Base-by-base conservation (phyloP, 768 basidiomycete genomes). In the Auricularia sp. region DNA sequence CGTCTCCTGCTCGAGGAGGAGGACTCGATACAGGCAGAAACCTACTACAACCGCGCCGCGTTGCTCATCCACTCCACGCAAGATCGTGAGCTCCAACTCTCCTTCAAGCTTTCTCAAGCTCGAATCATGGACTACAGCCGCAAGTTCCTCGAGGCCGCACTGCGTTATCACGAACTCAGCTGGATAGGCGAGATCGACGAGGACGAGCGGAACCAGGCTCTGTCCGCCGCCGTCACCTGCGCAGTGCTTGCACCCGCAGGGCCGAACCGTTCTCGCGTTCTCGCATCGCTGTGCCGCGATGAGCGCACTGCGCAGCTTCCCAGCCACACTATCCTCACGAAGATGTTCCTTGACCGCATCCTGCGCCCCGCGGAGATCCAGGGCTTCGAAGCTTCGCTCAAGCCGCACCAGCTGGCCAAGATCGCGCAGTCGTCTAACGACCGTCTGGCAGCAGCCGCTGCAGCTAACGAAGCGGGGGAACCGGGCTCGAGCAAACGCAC, bases 281-380 rank as follows among this genome's bases (percentile, higher is more conserved):
- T 99, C 64, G 92, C 94, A 7, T 88, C 96, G 34, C 81, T 99
- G 60, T 95, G 92, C 72, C 84, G 97, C 60, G 97, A 99, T 72
- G 97, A 98, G 72, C 87, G 97, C 44, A 87, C 92, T 0, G 71
- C 80, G 34, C 85, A 90, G 29, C 84, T 96, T 3, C 83, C 87
- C 6, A 87, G 89, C 12, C 88, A 87, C 78, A 90, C 91, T 71
- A 94, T 99, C 73, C 85, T 99, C 33, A 87, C 90, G 43, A 98
- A 98, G 74, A 98, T 98, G 96, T 94, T 97, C 77, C 87, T 98
- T 67, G 97, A 98, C 72, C 94, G 93, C 68, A 98, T 99, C 72
- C 84, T 99, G 61, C 89, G 94, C 54, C 82, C 93, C 1, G 80
- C 84, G 56, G 96, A 99, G 77, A 84, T 98, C 64, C 87, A 90